Evolutionary conservation across 345 rosid genomes (phyloP).

Genomic region (Sonneratia caseolaris): DNA sequence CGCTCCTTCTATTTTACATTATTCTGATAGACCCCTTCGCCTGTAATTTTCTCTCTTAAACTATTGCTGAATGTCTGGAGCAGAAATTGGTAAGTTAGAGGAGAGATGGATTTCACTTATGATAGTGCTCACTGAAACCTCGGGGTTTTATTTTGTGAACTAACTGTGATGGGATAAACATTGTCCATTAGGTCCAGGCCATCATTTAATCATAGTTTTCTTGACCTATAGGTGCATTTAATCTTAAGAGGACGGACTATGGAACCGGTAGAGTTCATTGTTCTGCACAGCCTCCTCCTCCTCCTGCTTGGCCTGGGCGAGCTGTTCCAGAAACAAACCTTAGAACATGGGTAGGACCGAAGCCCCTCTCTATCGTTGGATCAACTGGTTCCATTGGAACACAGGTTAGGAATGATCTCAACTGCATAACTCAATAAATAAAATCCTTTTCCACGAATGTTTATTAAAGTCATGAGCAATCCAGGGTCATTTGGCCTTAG

Average conservation of each 20-base stretch:
- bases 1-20: no score
- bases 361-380: conserved; percentile 84
- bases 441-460: background rate
- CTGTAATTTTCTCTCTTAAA: background rate
- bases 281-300: conserved; percentile 42
- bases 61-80: background rate
- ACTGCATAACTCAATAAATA: background rate
- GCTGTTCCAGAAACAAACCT: conserved; percentile 59
- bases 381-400: conserved; percentile 99
- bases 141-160: background rate
- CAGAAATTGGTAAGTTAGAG: background rate
- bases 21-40: no score
- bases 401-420: conserved; percentile 42
- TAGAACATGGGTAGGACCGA: conserved; percentile 80
- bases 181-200: background rate
- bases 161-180: background rate
- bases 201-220: background rate
- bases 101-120: background rate
- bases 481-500: background rate
- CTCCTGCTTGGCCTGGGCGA: conserved; percentile 95
- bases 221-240: conserved; percentile 38
- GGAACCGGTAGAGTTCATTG: conserved; percentile 48
- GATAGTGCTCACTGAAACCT: background rate
- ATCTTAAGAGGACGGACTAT: conserved; percentile 45
- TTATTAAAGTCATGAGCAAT: background rate